Evolutionary conservation across 2,329 filamentous ascomycete genomes (phyloP), one percentile per base, ranked within the genome.

Genomic region (Epichloe sp.): DNA sequence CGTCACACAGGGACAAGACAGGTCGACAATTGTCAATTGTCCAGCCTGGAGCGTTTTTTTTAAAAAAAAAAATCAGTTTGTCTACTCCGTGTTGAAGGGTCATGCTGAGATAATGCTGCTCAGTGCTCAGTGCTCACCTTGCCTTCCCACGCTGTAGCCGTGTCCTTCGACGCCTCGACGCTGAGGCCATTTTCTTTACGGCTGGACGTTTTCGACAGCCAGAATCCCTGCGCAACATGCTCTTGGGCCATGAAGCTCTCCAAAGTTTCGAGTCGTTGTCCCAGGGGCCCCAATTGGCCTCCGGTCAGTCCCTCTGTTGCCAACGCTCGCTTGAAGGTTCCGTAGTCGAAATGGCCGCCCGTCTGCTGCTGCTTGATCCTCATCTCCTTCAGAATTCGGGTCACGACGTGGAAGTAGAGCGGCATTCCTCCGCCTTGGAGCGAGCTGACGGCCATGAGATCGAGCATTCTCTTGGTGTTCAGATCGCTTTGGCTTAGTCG

Each of bases 1-100:
- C 0, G 82, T 82, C 5, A 89, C 70, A 56, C 83, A 88, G 0
- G 85, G 82, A 60, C 85, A 87, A 0, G 80, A 86, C 0, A 93
- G 68, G 58, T 93, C 86, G 5, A 89, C 59, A 19, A 71, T 66
- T 4, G 67, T 71, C 7, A 72, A 59, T 36, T 64, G 63, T 4
- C 66, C 63, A 6, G 61, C 47, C 56, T 63, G 19, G 14, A 41
- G 17, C 19, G 12, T 3, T 6, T 21, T 46, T 17, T 19, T 0
- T 8, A 1, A 1, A 1, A 21, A 21, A 21, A 21, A 21, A 21
- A 21, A 41, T 41, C n/a, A 41, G 38, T 41, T 19, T 5, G 6
- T 17, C 17, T 41, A 19, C 17, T 41, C 38, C 38, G 6, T 17
- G n/a, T 10, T n/a, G n/a, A 19, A 41, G n/a, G 36, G 38, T 49